phyloP scores from a whole-genome alignment of 139 green algal species.

The Haematococcus sp. region DNA sequence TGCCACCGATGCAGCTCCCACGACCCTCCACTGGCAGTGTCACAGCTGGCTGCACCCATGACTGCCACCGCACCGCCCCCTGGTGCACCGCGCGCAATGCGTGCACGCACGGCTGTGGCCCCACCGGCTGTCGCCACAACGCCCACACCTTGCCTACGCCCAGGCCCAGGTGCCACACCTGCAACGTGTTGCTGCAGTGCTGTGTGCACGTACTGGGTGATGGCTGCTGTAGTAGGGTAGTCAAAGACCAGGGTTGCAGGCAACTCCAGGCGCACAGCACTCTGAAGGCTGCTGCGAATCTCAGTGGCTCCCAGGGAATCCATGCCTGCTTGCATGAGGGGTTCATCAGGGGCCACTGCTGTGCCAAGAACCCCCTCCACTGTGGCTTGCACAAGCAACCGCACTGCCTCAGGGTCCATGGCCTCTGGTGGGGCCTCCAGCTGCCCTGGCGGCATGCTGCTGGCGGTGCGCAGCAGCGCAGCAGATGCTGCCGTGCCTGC shows the following conservation, averaged over 20 bases:
- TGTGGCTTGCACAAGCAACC: constrained; percentile 25
- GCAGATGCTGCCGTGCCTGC: not conserved
- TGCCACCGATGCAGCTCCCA: not conserved
- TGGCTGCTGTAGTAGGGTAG: constrained; percentile 26
- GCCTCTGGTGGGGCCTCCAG: not conserved
- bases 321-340: constrained; percentile 61
- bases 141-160: too few relatives aligned
- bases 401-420: constrained; percentile 20
- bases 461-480: not conserved
- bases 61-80: too few relatives aligned
- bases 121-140: not conserved
- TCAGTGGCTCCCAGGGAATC: constrained; percentile 76
- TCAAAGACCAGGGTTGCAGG: constrained; percentile 62
- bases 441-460: too few relatives aligned
- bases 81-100: not conserved
- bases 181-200: not conserved
- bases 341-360: constrained; percentile 29
- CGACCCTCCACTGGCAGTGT: constrained; percentile 1
- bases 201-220: constrained; percentile 9
- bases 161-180: not conserved
- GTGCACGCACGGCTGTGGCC: not conserved
- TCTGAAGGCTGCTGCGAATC: constrained; percentile 49
- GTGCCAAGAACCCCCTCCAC: constrained; percentile 13
- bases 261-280: constrained; percentile 53
- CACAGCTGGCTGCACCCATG: not conserved